Percentiles rank a stretch among this genome's conserved stretches.
These are phyloP conservation scores for Fusarium sp. DNA, from an alignment of 2,329 filamentous ascomycete genomes.

Conservation along the genomic window DNA sequence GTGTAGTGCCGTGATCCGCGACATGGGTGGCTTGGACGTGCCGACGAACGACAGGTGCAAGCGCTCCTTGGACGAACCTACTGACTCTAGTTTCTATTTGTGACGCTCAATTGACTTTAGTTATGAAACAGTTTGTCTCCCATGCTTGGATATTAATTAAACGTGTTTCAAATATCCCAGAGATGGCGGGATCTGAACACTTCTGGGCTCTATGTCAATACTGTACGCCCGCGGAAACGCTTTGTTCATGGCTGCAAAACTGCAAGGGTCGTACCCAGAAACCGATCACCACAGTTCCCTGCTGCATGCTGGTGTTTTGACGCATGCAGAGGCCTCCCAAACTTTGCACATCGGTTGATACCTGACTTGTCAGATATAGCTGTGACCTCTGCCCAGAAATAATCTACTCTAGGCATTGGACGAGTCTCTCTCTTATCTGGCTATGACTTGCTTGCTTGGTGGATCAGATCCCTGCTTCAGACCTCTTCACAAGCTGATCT, in stretches of 20 bases:
- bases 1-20: neutral
- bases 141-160: neutral
- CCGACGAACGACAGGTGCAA: neutral
- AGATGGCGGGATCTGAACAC: neutral
- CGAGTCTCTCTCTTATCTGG: neutral
- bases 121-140: neutral
- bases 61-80: neutral
- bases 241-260: neutral
- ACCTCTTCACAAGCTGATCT: neutral
- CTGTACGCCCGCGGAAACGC: neutral
- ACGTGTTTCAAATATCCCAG: conserved; percentile 6
- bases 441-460: neutral
- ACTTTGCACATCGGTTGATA: neutral
- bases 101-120: neutral
- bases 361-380: neutral
- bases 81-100: neutral
- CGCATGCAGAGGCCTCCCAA: neutral
- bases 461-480: neutral
- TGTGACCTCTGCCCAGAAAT: neutral
- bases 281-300: neutral
- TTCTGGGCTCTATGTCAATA: neutral
- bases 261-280: neutral
- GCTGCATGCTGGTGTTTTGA: neutral
- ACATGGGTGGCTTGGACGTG: neutral
- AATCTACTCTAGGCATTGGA: neutral